phyloP scores from a whole-genome alignment of 163 green algal species.

The Scenedesmus sp. region DNA sequence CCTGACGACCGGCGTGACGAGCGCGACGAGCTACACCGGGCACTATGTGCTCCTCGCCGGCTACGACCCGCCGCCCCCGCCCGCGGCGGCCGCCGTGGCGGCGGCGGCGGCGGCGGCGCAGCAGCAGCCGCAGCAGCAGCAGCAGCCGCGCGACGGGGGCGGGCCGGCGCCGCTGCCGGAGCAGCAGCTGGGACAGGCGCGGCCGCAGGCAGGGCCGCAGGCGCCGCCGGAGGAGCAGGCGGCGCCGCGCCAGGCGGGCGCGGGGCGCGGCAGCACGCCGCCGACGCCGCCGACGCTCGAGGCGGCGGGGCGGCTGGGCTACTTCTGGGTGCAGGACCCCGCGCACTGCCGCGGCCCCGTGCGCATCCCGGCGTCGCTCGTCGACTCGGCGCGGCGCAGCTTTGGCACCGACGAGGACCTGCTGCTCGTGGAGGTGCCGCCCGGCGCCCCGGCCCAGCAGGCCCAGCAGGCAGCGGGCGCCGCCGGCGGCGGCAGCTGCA shows the following conservation, averaged over 20 bases:
- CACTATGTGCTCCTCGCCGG: constrained; percentile 89
- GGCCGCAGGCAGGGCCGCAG: neutral
- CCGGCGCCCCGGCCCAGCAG: neutral
- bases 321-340: constrained; percentile 72
- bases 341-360: constrained; percentile 49
- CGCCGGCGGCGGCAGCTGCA: neutral
- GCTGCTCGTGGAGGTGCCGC: constrained; percentile 66
- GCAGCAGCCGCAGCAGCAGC: neutral
- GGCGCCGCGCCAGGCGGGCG: no score
- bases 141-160: constrained; percentile 2
- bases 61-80: constrained; percentile 59
- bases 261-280: no score
- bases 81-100: constrained; percentile 9
- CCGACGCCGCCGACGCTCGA: no score
- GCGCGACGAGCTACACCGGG: constrained; percentile 56
- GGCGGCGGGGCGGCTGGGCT: no score
- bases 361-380: constrained; percentile 50
- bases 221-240: no score
- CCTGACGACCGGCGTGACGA: constrained; percentile 32
- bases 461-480: no score
- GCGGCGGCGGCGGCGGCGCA: neutral
- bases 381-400: constrained; percentile 76
- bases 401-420: constrained; percentile 87
- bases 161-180: no score
- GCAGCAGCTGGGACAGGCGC: neutral